Evolutionary conservation across 805 yeast species (phyloP), one percentile per base, ranked within the genome.

Genomic region (Hanseniaspora lachancei): DNA sequence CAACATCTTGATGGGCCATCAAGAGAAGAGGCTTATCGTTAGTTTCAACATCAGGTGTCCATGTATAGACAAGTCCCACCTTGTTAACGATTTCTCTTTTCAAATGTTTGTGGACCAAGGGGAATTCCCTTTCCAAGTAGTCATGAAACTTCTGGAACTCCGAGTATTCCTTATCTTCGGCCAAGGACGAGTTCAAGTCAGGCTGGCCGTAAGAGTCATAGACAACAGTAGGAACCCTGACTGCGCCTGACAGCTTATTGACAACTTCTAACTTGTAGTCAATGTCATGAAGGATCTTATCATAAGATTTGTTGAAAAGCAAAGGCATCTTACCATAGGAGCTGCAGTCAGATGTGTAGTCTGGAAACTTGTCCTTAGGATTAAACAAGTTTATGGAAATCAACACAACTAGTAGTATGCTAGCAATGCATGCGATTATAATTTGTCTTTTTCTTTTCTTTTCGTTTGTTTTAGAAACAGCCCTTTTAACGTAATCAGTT

Each of bases 1-100:
- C 93, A 2, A 81, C 85, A 62, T 85, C 91, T 64, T 79, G 83
- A 65, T 85, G 93, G 2, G 88, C 89, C 63, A 82, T 76, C 51
- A 84, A 69, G 64, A 84, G 62, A 29, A 81, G 60, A 16, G 93
- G 93, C 65, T 81, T 80, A 57, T 79, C 68, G 3, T 64, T 50
- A 15, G 59, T 32, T 47, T 75, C 62, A 5, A 74, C 63, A 3
- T 91, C 89, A 54, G 73, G 63, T 72, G 80, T 62, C 76, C 84
- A 77, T 20, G 84, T 79, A 63, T 70, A 74, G 1, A 85, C 72
- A 54, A 85, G 68, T 6, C 84, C 86, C 59, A 78, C 77, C 9
- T 77, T 72, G 64, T 82, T 82, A 47, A 82, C 76, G 18, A 68
- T 73, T 57, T 74, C 77, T 10, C 80, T 70, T 43, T 74, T 70